phyloP scores from a whole-genome alignment of 1,284 basidiomycete genomes.

The Ceratobasidium sp. region DNA sequence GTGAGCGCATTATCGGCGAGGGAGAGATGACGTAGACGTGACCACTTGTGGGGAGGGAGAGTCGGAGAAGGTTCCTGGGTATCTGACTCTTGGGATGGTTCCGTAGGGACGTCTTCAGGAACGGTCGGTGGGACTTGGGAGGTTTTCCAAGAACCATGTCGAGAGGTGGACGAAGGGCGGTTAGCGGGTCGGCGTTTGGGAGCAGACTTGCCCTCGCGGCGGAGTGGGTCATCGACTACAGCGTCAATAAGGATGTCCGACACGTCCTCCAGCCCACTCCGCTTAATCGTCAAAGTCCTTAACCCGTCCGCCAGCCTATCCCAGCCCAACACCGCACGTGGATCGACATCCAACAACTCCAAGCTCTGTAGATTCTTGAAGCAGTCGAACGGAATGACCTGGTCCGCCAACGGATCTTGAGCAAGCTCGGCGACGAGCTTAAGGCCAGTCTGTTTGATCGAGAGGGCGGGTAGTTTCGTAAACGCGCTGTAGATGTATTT shows the following conservation, averaged over 20 bases:
- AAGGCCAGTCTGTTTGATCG: conserved; percentile 70
- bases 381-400: conserved; percentile 81
- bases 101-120: conserved; percentile 62
- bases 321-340: conserved; percentile 87
- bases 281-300: conserved; percentile 77
- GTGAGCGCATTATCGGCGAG: conserved; percentile 86
- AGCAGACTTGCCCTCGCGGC: conserved; percentile 44
- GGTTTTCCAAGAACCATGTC: conserved; percentile 59
- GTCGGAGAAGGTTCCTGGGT: conserved; percentile 43
- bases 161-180: conserved; percentile 60
- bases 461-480: conserved; percentile 85
- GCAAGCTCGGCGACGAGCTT: conserved; percentile 77
- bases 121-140: conserved; percentile 70
- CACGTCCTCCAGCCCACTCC: conserved; percentile 87
- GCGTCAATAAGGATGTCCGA: conserved; percentile 81
- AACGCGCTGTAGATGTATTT: conserved; percentile 89
- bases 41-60: conserved; percentile 80
- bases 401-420: conserved; percentile 78
- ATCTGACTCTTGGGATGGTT: neutral
- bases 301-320: conserved; percentile 80
- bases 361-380: conserved; percentile 87
- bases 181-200: conserved; percentile 59
- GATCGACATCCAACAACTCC: conserved; percentile 84
- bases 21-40: conserved; percentile 80
- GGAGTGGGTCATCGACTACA: conserved; percentile 77